phyloP scores from a whole-genome alignment of 257 asterid species.

The Jacaranda mimosifolia region DNA sequence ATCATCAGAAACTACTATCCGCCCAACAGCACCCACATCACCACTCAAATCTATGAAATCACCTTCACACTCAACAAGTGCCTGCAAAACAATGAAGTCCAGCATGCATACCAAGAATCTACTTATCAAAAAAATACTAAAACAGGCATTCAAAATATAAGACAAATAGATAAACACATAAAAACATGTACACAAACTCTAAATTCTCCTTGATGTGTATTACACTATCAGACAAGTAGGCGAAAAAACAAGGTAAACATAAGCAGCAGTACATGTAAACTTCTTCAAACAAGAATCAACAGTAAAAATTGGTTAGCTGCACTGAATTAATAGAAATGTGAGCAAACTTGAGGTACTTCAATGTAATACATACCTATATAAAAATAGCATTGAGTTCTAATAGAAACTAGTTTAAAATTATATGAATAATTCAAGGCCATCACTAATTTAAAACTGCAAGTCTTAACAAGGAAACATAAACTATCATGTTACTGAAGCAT shows the following conservation, averaged over 20 bases:
- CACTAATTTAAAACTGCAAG: not conserved
- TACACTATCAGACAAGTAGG: conserved; percentile 10
- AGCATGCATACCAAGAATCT: conserved; percentile 13
- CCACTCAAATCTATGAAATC: conserved; percentile 96
- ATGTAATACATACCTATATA: conserved; percentile 3
- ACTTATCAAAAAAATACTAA: conserved; percentile 12
- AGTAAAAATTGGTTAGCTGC: not conserved
- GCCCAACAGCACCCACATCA: conserved; percentile 90
- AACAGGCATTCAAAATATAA: conserved; percentile 23
- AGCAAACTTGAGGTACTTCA: no score
- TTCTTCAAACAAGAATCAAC: conserved; percentile 8
- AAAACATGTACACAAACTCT: not conserved
- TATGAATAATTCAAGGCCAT: conserved; percentile 15
- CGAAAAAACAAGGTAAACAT: conserved; percentile 14
- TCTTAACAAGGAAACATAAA: conserved; percentile 27
- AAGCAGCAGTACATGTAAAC: not conserved
- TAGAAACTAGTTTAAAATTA: not conserved
- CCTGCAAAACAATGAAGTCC: conserved; percentile 50
- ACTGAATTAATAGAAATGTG: no score
- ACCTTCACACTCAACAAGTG: conserved; percentile 95
- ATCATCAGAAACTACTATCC: conserved; percentile 71
- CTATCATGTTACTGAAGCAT: conserved; percentile 26
- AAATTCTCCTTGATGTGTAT: conserved; percentile 3
- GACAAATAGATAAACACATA: conserved; percentile 1
- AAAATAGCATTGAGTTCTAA: not conserved